phyloP scores from a whole-genome alignment of 768 basidiomycete species.

The Leccinum uliginosum region DNA sequence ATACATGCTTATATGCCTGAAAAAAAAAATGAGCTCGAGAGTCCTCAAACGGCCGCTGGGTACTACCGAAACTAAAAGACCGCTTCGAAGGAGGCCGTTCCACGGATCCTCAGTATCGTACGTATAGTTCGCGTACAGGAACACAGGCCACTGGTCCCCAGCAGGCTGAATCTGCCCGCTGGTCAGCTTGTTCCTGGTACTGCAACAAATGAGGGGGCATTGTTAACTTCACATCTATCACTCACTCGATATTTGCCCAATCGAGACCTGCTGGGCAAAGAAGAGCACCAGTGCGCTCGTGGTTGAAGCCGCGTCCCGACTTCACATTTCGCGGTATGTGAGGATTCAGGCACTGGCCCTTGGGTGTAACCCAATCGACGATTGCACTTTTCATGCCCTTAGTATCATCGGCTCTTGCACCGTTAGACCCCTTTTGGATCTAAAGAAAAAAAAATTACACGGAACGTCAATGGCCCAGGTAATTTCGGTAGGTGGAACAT shows the following conservation, averaged over 20 bases:
- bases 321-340: background rate
- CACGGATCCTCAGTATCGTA: background rate
- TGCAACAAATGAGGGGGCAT: background rate
- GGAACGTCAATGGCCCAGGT: background rate
- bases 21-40: background rate
- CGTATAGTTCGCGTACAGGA: background rate
- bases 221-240: background rate
- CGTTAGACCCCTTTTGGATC: background rate
- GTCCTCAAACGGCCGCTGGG: background rate
- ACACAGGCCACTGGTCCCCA: background rate
- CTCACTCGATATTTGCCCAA: background rate
- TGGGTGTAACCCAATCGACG: background rate
- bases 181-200: background rate
- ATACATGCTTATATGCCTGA: background rate
- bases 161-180: background rate
- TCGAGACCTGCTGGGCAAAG: background rate
- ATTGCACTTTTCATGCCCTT: background rate
- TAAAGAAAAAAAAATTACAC: background rate
- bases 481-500: background rate
- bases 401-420: background rate
- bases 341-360: background rate
- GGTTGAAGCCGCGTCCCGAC: background rate
- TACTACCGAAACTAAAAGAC: background rate
- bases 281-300: background rate
- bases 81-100: background rate